Evolutionary conservation across 441 rosid genomes (phyloP), one percentile per base, ranked within the genome.

Genomic region (Raphanus hybrid): DNA sequence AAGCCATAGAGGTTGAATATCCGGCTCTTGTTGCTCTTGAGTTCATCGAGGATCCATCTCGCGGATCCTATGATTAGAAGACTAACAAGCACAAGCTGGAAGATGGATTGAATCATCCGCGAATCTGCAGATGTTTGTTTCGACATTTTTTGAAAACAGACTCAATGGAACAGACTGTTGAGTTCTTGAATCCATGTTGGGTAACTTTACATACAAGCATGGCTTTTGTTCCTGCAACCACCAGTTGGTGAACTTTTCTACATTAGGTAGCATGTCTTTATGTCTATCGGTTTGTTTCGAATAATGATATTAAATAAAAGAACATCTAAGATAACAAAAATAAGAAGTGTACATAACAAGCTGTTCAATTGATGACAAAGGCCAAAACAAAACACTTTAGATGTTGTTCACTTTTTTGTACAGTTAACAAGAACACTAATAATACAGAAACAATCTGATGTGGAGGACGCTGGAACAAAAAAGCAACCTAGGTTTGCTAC

Each of bases 61-160:
- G 75, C 75, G 4, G 85, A 76, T 63, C 97, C 95, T 6, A 90
- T 59, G 34, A 92, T 48, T 6, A 92, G 83, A 70, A 92, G 26
- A 12, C 88, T 88, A 75, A 79, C 82, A 57, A 94, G 57, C 15
- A 84, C 88, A 6, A 84, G 71, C 0, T 88, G 97, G 70, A 87
- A 86, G 57, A 91, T 77, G 66, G 87, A 82, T 64, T 88, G 94
- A 76, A 87, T 67, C 35, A 81, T 75, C 52, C 85, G 84, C 1
- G 81, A 85, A 32, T 73, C 74, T 29, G 81, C 57, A 41, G 80
- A 77, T 8, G 70, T 23, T 15, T 83, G 86, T 63, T 64, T 75
- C 79, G 66, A 85, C 80, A 82, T 85, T 70, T 29, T 29, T 4
- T 0, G n/a, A 29, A 29, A 3, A 29, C 34, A 29, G 34, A 29